Evolutionary conservation across 108 stramenopile genomes (phyloP), one percentile per base, ranked within the genome.

Genomic region (Mayamaea pseudoterrestris): DNA sequence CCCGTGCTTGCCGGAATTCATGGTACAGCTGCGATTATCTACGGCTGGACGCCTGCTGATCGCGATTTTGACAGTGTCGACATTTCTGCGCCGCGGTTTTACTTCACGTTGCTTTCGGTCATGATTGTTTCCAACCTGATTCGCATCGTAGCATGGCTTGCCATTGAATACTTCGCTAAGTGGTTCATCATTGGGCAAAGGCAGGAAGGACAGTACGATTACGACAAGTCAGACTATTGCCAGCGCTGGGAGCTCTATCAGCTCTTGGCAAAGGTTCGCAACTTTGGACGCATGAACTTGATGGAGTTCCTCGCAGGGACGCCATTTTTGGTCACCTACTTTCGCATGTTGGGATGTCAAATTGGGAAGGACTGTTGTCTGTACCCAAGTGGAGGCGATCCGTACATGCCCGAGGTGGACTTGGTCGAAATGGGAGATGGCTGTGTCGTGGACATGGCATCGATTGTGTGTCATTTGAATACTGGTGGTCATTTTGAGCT

Each of bases 241-340:
- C 78, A 80, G 45, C 49, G 63, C 21, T 76, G 74, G 71, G 67
- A 80, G 31, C 48, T 80, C 21, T 66, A 80, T 50, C 68, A 72
- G 44, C 56, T 71, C 21, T 27, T 65, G 12, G 27, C 41, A 21
- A 45, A 53, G 9, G 53, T 74, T 29, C 59, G 65, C 13, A 50
- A 47, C 3, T 29, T 63, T 1, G 46, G 53, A 35, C 59, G 68
- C 23, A 21, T 47, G 16, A 62, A 16, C 13, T 41, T 55, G 0
- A 27, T 69, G 45, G 70, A 73, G 28, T 62, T 70, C 25, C 35
- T 73, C 13, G 52, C 52, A 5, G 74, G 74, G 11, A 62, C 66
- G 5, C 50, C 68, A 4, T 76, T 32, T 28, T 35, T 73, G 51
- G 45, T 30, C 1, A 27, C 16, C 43, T 73, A 62, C 35, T 78